Percentiles rank a stretch among this genome's conserved stretches.
Conservation (phyloP, 257 asterid genomes). For the Lavandula angustifolia region DNA sequence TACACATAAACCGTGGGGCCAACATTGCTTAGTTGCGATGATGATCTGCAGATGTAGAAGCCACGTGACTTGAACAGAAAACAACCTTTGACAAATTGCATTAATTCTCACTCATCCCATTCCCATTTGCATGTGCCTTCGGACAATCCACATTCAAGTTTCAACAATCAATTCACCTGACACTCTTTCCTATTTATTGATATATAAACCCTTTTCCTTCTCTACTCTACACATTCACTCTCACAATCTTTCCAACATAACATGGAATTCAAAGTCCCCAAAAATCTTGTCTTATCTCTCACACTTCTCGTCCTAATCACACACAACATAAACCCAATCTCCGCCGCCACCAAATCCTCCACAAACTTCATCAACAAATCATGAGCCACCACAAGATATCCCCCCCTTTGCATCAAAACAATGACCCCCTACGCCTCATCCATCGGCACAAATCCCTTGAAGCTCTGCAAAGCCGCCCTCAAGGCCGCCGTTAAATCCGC, state of each 20-base stretch:
- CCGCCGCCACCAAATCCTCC: constrained; percentile 22
- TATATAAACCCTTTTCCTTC: background rate
- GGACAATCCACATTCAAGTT: too few species aligned
- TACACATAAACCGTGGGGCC: too few species aligned
- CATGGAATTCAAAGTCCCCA: constrained; percentile 20
- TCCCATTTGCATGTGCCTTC: too few species aligned
- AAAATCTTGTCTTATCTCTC: constrained; percentile 12
- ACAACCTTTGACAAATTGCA: too few species aligned
- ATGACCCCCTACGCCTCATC: constrained; percentile 57
- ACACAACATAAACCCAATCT: background rate
- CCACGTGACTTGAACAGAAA: too few species aligned
- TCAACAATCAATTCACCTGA: too few species aligned
- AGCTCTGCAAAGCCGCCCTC: constrained; percentile 62
- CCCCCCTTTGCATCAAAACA: constrained; percentile 49
- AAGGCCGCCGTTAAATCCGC: constrained; percentile 48
- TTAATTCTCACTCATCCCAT: too few species aligned
- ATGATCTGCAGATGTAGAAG: too few species aligned
- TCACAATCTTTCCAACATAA: background rate
- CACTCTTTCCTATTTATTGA: background rate
- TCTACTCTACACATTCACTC: background rate
- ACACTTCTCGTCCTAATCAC: constrained; percentile 6
- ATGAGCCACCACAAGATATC: constrained; percentile 58
- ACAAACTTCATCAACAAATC: constrained; percentile 43
- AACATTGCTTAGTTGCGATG: too few species aligned
- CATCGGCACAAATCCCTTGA: constrained; percentile 42